Base-by-base conservation (phyloP, 2,329 filamentous ascomycete species). In the Fusarium illudens region DNA sequence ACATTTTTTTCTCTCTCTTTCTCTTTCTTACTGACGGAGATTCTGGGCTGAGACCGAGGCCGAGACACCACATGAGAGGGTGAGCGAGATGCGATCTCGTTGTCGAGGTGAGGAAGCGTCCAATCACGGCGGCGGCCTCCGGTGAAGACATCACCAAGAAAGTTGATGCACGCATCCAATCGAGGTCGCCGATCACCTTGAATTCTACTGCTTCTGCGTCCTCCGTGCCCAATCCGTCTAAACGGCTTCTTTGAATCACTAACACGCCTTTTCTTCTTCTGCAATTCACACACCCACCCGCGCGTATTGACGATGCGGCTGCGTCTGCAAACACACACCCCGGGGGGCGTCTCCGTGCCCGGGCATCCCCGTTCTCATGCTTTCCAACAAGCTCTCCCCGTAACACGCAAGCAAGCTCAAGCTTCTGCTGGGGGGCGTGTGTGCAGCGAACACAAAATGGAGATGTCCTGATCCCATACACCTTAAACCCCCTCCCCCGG, bases 31-130 rank as follows among this genome's bases (percentile, higher is more conserved):
- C 10, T 32, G 19, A 11, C 13, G 13, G 27, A 33, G 27, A 22
- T 17, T n/a, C n/a, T n/a, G 29, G 36, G 22, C 34, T 56, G 60
- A 63, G 51, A 57, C 63, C 30, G 44, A 48, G 60, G n/a, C 60
- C 55, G 59, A 60, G 55, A 63, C 59, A 58, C 60, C 53, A 58
- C 58, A 48, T 58, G 29, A 50, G 29, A 29, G n/a, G 37, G 19
- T 29, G 57, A 64, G 13, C 6, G 33, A 2, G 33, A 42, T 22
- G 29, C 54, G 39, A 29, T 54, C 54, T 65, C 22, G 42, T 25
- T 46, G 17, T 27, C 15, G 39, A 44, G 39, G 39, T 44, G 39
- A 44, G 39, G 22, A 44, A n/a, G 39, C n/a, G 22, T 33, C 19
- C 52, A 55, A 44, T 55, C 36, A n/a, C 22, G 39, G 9, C 39